Conservation (phyloP, 768 basidiomycete genomes). For the Galerina sulciceps region DNA sequence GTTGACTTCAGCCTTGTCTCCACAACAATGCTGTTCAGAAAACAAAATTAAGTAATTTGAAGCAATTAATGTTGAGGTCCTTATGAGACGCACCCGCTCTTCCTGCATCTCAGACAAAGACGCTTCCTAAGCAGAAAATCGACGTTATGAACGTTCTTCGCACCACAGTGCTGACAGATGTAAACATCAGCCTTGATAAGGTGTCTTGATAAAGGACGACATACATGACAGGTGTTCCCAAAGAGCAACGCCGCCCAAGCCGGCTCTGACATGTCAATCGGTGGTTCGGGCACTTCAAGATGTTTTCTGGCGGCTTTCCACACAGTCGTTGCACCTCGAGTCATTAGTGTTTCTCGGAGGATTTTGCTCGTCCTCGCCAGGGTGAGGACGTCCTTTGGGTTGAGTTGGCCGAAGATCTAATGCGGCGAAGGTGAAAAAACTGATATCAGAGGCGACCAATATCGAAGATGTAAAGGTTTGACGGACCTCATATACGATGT, state of each 20-base stretch:
- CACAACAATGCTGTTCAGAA: too few species aligned
- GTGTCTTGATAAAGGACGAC: not conserved
- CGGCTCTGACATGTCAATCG: slow-evolving; percentile 27
- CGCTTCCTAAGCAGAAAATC: slow-evolving; percentile 14
- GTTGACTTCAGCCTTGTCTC: too few species aligned
- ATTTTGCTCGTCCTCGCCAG: slow-evolving; percentile 27
- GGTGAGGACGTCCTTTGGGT: slow-evolving; percentile 26
- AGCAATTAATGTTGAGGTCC: too few species aligned
- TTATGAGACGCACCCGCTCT: not conserved
- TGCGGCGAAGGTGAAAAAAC: not conserved
- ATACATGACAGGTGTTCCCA: slow-evolving; percentile 19
- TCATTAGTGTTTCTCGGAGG: slow-evolving; percentile 22
- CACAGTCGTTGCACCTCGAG: slow-evolving; percentile 15
- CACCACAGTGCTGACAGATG: slow-evolving; percentile 3
- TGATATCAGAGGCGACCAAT: not conserved
- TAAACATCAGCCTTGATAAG: not conserved
- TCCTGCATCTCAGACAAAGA: slow-evolving; percentile 10
- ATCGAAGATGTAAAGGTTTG: not conserved
- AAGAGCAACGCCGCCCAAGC: slow-evolving; percentile 31
- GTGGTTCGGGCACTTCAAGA: slow-evolving; percentile 22
- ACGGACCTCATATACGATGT: slow-evolving; percentile 28
- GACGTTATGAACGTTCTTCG: not conserved
- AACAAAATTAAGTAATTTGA: too few species aligned
- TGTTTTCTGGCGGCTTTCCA: slow-evolving; percentile 27
- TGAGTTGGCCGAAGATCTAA: slow-evolving; percentile 26